Conservation (phyloP, 202 grass and related monocot species). For the Thinopyrum obtusiflorum region DNA sequence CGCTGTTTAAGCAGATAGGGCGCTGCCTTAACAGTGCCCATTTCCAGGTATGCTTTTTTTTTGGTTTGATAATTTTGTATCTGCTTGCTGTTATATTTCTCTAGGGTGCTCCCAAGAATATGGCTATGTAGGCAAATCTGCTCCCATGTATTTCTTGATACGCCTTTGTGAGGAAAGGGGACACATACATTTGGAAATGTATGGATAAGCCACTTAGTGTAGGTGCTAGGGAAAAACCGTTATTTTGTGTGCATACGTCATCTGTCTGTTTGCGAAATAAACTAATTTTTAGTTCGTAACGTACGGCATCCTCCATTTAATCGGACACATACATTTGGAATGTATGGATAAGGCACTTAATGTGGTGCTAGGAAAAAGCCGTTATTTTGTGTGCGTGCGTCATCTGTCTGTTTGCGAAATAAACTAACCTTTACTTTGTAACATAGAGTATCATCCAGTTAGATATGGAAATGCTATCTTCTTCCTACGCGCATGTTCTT, state of each 20-base stretch:
- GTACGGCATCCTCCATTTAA: neutral
- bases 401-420: neutral
- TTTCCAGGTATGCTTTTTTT: conserved; percentile 62
- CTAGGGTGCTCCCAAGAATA: neutral
- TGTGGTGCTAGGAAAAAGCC: neutral
- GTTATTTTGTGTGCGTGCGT: neutral
- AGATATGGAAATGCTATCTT: neutral
- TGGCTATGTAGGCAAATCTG: conserved; percentile 12
- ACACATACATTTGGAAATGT: neutral
- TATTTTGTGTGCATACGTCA: neutral
- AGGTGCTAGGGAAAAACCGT: neutral
- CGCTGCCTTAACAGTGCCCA: conserved; percentile 85
- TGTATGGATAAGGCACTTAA: neutral
- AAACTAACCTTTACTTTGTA: neutral
- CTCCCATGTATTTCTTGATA: neutral
- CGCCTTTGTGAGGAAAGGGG: conserved; percentile 2
- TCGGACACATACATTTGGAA: neutral
- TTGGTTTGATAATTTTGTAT: neutral
- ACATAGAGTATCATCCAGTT: neutral
- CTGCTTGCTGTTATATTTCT: neutral
- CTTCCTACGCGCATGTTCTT: conserved; percentile 2
- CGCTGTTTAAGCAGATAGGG: conserved; percentile 83
- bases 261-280: conserved; percentile 6
- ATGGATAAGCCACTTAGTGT: neutral
- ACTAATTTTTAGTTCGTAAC: neutral